Percentiles rank a stretch among this genome's conserved stretches.
Conservation (phyloP, 2,329 filamentous ascomycete species). For the Xylariales sp. region DNA sequence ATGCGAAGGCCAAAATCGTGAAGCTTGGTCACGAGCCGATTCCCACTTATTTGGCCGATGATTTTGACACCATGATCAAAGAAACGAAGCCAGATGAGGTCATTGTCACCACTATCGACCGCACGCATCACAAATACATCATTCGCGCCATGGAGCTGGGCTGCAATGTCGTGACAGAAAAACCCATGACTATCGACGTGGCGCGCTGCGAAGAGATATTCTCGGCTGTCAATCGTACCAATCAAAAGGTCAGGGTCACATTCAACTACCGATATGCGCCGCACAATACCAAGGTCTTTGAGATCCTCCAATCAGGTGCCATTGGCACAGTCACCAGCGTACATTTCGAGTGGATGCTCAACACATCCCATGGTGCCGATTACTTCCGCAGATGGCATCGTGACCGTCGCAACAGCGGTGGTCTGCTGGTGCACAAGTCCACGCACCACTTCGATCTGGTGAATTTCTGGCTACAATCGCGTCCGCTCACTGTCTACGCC, state of each 20-base stretch:
- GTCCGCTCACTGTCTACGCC: constrained; percentile 52
- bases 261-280: constrained; percentile 64
- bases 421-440: constrained; percentile 57
- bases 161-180: constrained; percentile 57
- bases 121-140: constrained; percentile 58
- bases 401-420: constrained; percentile 55
- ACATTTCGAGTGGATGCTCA: constrained; percentile 61
- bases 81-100: constrained; percentile 56
- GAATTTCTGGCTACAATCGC: constrained; percentile 57
- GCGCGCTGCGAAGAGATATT: constrained; percentile 51
- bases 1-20: constrained; percentile 46
- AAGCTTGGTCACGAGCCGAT: constrained; percentile 41
- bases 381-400: constrained; percentile 62
- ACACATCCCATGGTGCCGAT: constrained; percentile 57
- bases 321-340: constrained; percentile 54
- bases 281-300: constrained; percentile 56
- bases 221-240: constrained; percentile 47
- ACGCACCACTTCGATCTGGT: constrained; percentile 62
- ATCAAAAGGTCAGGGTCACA: constrained; percentile 47
- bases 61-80: constrained; percentile 55
- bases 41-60: constrained; percentile 47
- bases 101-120: constrained; percentile 60
- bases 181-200: constrained; percentile 61
- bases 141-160: constrained; percentile 54
- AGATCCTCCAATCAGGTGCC: constrained; percentile 47